Percentiles rank a stretch among this genome's conserved stretches.
These are phyloP conservation scores for Mollisiaceae sp. DNA, from an alignment of 2,329 filamentous ascomycete genomes.

Conservation along the genomic window DNA sequence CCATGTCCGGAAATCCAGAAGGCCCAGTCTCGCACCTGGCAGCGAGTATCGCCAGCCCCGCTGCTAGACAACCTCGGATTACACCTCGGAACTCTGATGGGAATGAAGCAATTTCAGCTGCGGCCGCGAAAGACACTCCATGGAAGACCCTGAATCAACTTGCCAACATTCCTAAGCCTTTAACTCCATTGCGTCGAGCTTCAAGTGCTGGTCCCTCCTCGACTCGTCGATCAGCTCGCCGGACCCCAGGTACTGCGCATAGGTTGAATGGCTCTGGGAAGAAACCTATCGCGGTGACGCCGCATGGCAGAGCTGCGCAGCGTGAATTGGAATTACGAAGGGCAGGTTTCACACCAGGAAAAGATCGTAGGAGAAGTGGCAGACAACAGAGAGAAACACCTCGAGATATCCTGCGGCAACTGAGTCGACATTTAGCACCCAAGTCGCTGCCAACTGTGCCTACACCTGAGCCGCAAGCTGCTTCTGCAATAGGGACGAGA, in stretches of 20 bases:
- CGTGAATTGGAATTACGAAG: constrained; percentile 63
- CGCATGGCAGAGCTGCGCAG: constrained; percentile 65
- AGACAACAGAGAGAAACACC: constrained; percentile 62
- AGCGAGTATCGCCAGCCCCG: not conserved
- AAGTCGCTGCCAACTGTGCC: constrained; percentile 38
- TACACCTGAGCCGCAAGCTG: constrained; percentile 35
- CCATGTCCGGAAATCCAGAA: not conserved
- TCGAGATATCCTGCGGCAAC: constrained; percentile 56
- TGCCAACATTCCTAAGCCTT: constrained; percentile 38
- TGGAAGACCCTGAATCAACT: constrained; percentile 36
- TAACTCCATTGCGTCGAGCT: constrained; percentile 40
- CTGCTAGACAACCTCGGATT: constrained; percentile 27
- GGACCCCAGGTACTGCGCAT: constrained; percentile 36
- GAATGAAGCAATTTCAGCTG: constrained; percentile 21
- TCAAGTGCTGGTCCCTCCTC: constrained; percentile 41
- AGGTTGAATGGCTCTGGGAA: constrained; percentile 35
- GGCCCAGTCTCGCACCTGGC: not conserved
- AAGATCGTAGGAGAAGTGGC: constrained; percentile 61
- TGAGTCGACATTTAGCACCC: constrained; percentile 60
- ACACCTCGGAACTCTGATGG: constrained; percentile 37
- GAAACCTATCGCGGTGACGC: constrained; percentile 48
- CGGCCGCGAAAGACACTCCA: constrained; percentile 36
- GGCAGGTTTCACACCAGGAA: constrained; percentile 64
- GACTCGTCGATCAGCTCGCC: constrained; percentile 33
- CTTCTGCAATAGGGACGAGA: constrained; percentile 26